Conservation (phyloP, 164 flowering plant genomes). For the Piper betle region DNA sequence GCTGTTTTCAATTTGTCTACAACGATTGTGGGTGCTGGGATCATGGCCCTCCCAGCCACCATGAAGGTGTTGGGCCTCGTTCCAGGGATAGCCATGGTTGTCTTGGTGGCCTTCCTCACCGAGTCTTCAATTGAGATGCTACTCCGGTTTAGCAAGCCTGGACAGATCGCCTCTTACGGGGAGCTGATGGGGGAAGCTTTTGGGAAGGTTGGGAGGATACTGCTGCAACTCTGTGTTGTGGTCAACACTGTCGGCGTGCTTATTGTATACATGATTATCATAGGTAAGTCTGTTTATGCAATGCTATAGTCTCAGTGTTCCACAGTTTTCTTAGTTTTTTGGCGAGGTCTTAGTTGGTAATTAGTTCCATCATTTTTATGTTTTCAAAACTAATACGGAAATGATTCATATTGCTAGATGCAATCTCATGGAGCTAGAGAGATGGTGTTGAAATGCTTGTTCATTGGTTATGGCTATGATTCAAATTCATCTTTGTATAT, state of each 20-base stretch:
- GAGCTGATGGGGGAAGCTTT: constrained; percentile 86
- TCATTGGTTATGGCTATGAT: background rate
- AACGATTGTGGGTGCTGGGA: constrained; percentile 87
- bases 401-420: too few relatives aligned
- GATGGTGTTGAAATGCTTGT: background rate
- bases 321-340: too few relatives aligned
- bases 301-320: too few relatives aligned
- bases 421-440: background rate
- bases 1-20: constrained; percentile 84
- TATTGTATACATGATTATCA: constrained; percentile 83
- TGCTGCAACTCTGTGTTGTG: constrained; percentile 55
- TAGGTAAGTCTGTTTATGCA: constrained; percentile 46
- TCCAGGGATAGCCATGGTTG: constrained; percentile 52
- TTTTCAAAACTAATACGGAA: too few relatives aligned
- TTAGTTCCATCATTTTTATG: too few relatives aligned
- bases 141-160: constrained; percentile 64
- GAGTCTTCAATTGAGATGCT: constrained; percentile 57
- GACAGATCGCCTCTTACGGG: constrained; percentile 60
- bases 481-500: too few relatives aligned
- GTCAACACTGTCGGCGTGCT: constrained; percentile 79
- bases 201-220: constrained; percentile 62
- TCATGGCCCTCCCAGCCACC: constrained; percentile 93
- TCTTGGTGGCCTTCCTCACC: constrained; percentile 67
- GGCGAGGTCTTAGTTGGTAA: too few relatives aligned
- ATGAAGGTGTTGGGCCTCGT: constrained; percentile 82